Base-by-base conservation (phyloP, 148 eudicot genomes). In the Silene uniflora region DNA sequence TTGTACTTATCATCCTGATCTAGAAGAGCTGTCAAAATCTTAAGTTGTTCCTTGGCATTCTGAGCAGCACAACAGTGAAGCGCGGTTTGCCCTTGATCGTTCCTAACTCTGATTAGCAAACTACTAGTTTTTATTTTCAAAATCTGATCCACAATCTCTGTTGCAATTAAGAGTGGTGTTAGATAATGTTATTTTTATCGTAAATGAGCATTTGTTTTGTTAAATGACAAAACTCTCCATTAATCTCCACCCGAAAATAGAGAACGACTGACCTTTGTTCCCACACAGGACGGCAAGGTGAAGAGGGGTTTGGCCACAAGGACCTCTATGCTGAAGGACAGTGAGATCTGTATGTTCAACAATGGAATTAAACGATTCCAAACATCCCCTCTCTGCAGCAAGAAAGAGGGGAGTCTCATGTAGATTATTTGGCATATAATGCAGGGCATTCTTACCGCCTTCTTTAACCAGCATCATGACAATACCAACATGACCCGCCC, bases 1-100 rank as follows among this genome's bases (percentile, higher is more conserved):
- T 71, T 71, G 62, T 27, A 9, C 21, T 49, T 13, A 22, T 49
- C 25, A n/a, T 71, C 74, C 1, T 71, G 25, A 9, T 13, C 9
- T 23, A 70, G 16, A 24, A 63, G 67, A 23, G 27, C 67, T 27
- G 6, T 27, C 27, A 63, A 4, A 25, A 61, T 61, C 13, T 0
- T 63, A 24, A 12, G 39, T 9, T 12, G 11, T 24, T 25, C 13
- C n/a, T 24, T 24, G n/a, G 3, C 39, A 13, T 71, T 27, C 44
- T 9, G 52, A 35, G 32, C 39, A 49, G 74, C 74, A 24, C 13
- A 13, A 14, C 44, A 71, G 62, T 71, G 74, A 27, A 71, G 61
- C 6, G 62, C 16, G 13, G 74, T 71, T 49, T 13, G 74, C 6
- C 62, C 74, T 39, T 71, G 4, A 11, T 52, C 62, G 42, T 71